These are phyloP conservation scores for Neurospora sp. DNA, from an alignment of 495 filamentous ascomycete genomes.

Conservation along the genomic window DNA sequence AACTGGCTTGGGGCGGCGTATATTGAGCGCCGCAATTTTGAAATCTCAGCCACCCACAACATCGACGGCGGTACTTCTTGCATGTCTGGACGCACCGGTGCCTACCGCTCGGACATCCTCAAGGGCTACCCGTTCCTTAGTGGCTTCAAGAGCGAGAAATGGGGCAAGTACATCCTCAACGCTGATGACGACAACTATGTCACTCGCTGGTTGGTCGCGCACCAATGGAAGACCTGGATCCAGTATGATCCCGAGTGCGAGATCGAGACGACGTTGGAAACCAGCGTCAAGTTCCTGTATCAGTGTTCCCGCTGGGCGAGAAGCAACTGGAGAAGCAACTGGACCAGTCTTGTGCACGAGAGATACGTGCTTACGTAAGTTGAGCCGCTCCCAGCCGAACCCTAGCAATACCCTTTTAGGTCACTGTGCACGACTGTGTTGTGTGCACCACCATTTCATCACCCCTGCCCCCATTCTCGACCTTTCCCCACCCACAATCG, in stretches of 20 bases:
- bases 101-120: conserved; percentile 73
- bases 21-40: conserved; percentile 77
- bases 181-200: conserved; percentile 82
- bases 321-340: conserved; percentile 75
- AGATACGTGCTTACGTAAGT: conserved; percentile 60
- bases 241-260: conserved; percentile 66
- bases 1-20: conserved; percentile 75
- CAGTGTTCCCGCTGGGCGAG: conserved; percentile 76
- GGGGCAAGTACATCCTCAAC: conserved; percentile 64
- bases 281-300: conserved; percentile 60
- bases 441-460: neutral
- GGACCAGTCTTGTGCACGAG: conserved; percentile 63
- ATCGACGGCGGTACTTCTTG: conserved; percentile 81
- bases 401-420: neutral
- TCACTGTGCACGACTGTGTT: neutral
- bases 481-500: neutral
- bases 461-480: neutral
- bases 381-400: conserved; percentile 1
- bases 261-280: conserved; percentile 67
- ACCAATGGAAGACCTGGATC: conserved; percentile 67
- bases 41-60: conserved; percentile 77
- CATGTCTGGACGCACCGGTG: conserved; percentile 78
- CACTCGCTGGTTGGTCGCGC: conserved; percentile 67
- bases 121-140: conserved; percentile 63
- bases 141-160: conserved; percentile 62